Conservation (phyloP, 169 alveolate species). For the Plasmodium fragile region DNA sequence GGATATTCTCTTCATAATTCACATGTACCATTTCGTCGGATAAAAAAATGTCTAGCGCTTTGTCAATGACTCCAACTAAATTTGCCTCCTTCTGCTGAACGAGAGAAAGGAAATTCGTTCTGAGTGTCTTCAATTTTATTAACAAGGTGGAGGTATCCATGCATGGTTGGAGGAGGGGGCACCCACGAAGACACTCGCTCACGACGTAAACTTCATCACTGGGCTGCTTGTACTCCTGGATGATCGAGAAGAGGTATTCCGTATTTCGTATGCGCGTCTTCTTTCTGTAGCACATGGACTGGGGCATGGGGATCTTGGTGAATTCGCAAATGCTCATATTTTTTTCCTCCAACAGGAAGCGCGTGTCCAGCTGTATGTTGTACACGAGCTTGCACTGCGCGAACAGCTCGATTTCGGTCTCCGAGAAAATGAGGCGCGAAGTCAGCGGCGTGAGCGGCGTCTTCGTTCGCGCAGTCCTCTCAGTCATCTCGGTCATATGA, state of each 20-base stretch:
- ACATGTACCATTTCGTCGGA: conserved; percentile 35
- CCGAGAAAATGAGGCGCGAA: conserved; percentile 50
- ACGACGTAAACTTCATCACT: conserved; percentile 79
- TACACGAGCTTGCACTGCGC: conserved; percentile 28
- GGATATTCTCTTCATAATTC: conserved; percentile 8
- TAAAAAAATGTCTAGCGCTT: conserved; percentile 20
- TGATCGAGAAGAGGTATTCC: conserved; percentile 80
- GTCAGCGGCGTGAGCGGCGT: no score
- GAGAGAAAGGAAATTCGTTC: conserved; percentile 30
- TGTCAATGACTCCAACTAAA: conserved; percentile 19
- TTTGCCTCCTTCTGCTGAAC: conserved; percentile 42
- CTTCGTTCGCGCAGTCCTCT: background rate
- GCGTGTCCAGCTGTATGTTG: conserved; percentile 74
- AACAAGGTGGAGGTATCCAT: conserved; percentile 25
- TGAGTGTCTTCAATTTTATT: conserved; percentile 20
- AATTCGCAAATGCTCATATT: conserved; percentile 85
- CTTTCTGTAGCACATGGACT: conserved; percentile 84
- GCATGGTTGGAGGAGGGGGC: conserved; percentile 43
- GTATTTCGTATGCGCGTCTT: conserved; percentile 80
- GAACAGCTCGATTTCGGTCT: conserved; percentile 52
- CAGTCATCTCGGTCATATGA: background rate
- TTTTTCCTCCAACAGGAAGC: conserved; percentile 82
- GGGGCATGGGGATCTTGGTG: conserved; percentile 88
- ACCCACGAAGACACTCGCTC: conserved; percentile 68
- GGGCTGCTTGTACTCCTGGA: conserved; percentile 74